A percentile compares a stretch with the other conserved stretches of the same genome.
Evolutionary conservation across 1,284 basidiomycete genomes (phyloP).

Genomic region (Austroboletus niveus): DNA sequence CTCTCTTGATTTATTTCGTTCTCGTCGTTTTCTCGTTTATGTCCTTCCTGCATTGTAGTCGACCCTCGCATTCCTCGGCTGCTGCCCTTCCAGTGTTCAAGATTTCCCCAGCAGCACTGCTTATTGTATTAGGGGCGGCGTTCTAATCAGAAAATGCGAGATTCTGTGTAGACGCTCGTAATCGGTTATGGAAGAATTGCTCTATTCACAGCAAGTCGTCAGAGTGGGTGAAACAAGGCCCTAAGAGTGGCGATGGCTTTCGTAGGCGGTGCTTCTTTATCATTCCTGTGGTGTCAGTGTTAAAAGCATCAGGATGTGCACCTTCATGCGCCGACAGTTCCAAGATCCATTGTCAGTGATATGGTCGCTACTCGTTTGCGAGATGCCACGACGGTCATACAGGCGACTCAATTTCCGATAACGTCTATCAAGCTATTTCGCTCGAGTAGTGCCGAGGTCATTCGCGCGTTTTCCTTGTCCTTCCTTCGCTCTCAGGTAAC

Average conservation of each 20-base stretch:
- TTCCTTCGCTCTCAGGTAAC: conserved; percentile 12
- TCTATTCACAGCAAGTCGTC: neutral
- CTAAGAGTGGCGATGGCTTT: no score
- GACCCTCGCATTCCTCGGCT: neutral
- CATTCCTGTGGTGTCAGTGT: neutral
- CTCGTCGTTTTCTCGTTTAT: neutral
- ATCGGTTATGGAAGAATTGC: neutral
- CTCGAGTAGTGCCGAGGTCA: conserved; percentile 16
- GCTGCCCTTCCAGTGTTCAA: neutral
- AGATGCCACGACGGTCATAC: conserved; percentile 9
- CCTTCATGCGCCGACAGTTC: neutral
- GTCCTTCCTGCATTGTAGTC: conserved; percentile 7
- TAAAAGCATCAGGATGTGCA: neutral
- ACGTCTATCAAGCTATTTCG: conserved; percentile 24
- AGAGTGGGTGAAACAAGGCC: no score
- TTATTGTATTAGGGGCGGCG: neutral
- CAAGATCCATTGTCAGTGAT: neutral
- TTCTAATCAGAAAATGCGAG: conserved; percentile 1
- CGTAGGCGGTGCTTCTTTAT: no score
- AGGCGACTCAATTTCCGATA: conserved; percentile 18
- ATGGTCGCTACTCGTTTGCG: conserved; percentile 7
- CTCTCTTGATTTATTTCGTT: conserved; percentile 22
- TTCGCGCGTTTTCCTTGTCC: conserved; percentile 20
- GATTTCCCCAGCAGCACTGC: neutral
- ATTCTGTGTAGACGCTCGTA: neutral